Evolutionary conservation across 345 rosid genomes (phyloP), one percentile per base, ranked within the genome.

Genomic region (Adansonia digitata): DNA sequence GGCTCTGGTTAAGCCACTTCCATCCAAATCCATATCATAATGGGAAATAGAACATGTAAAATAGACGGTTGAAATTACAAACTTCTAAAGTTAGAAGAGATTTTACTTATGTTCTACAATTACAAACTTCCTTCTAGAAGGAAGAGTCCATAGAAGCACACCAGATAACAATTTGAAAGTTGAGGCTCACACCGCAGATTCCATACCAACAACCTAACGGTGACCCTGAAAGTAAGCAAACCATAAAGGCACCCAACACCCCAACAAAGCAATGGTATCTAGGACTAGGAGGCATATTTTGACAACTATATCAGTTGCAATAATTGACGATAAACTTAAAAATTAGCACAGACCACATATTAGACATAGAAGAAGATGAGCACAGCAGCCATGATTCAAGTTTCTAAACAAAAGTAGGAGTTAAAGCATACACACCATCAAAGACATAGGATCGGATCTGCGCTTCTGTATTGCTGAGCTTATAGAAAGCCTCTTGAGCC

Each of bases 401-500:
- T 60, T 60, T 31, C 20, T 29, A 15, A 9, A 14, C 22, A 29
- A 59, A 57, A 15, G 31, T 57, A 59, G 20, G 34, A 59, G 37
- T 59, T 14, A 13, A 13, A 59, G 6, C 20, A 22, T 59, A 12
- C 24, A 64, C 72, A 84, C 85, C 89, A 78, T 86, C 87, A 74
- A 86, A 86, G 5, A 84, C 89, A 46, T 84, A 86, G 37, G 90
- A 84, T 57, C 84, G 86, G 67, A 86, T 84, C 5, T 86, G 90
- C 43, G 80, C 17, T 75, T 76, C 79, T 5, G 88, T 81, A 82
- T 86, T 83, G 72, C 78, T 86, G 37, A 84, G 90, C 46, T 84
- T 86, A 79, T 86, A 86, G 75, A 81, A 84, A 2, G 90, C 90
- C 75, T 86, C 90, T 24, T 22, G 78, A 0, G 90, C 90, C 37